Conservation (phyloP, 257 asterid species). For the Salvia miltiorrhiza region DNA sequence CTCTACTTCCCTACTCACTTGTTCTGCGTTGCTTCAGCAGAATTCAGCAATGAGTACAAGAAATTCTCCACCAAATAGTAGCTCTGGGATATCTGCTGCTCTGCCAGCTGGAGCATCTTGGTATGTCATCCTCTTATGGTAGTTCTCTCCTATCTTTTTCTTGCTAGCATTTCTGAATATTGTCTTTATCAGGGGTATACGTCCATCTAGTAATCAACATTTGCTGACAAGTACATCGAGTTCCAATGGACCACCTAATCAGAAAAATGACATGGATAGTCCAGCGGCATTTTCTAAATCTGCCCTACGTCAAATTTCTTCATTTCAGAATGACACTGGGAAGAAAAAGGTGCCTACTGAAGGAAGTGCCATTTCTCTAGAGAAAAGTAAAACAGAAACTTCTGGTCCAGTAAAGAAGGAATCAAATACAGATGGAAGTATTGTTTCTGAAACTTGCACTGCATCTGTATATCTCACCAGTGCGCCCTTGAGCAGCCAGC, state of each 20-base stretch:
- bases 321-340: conserved; percentile 39
- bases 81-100: conserved; percentile 83
- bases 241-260: conserved; percentile 41
- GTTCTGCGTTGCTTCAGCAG: conserved; percentile 27
- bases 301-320: conserved; percentile 41
- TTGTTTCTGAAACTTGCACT: conserved; percentile 28
- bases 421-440: conserved; percentile 32
- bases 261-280: conserved; percentile 40
- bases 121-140: conserved; percentile 36
- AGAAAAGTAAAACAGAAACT: conserved; percentile 31
- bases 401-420: conserved; percentile 31
- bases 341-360: conserved; percentile 40
- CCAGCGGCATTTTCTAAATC: conserved; percentile 44
- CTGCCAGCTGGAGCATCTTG: conserved; percentile 95
- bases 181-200: conserved; percentile 69
- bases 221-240: conserved; percentile 37
- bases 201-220: conserved; percentile 51
- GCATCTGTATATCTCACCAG: conserved; percentile 25
- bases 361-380: conserved; percentile 35
- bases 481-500: conserved; percentile 35
- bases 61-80: conserved; percentile 68
- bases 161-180: conserved; percentile 16
- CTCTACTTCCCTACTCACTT: neutral
- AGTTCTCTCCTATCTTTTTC: neutral
- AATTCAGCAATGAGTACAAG: conserved; percentile 29